Percentiles rank a stretch among this genome's conserved stretches.
Evolutionary conservation across 352 stramenopile genomes (phyloP).

Genomic region (Pythium rhizo-oryzae): DNA sequence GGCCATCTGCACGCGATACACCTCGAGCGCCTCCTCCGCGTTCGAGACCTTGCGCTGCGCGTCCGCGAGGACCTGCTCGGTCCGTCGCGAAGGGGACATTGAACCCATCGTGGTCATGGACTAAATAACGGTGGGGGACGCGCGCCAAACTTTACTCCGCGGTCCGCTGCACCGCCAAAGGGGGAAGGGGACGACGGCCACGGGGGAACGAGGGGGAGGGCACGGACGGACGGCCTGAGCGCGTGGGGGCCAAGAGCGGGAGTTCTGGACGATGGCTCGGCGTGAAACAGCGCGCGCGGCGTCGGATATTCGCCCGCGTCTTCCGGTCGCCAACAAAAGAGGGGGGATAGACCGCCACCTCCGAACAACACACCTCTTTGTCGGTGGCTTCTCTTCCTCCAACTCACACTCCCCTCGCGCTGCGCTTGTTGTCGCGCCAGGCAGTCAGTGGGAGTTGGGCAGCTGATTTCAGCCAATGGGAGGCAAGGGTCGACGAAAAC

Average conservation of each 20-base stretch:
- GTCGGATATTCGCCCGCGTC: not conserved
- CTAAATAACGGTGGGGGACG: conserved; percentile 13
- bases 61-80: conserved; percentile 58
- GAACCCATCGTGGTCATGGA: conserved; percentile 37
- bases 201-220: too few relatives aligned
- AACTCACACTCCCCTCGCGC: conserved; percentile 22
- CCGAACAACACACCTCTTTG: conserved; percentile 20
- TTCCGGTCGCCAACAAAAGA: not conserved
- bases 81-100: conserved; percentile 27
- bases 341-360: conserved; percentile 5
- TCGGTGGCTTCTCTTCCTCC: conserved; percentile 31
- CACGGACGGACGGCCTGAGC: too few relatives aligned
- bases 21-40: conserved; percentile 60
- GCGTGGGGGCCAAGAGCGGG: too few relatives aligned
- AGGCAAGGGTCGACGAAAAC: conserved; percentile 25
- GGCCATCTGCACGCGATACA: conserved; percentile 54
- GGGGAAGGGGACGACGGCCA: too few relatives aligned
- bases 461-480: conserved; percentile 22
- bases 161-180: too few relatives aligned
- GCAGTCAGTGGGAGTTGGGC: conserved; percentile 30
- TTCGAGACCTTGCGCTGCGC: conserved; percentile 74
- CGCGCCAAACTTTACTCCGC: not conserved
- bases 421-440: conserved; percentile 13
- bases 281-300: too few relatives aligned
- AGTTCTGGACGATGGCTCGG: too few relatives aligned